phyloP scores from a whole-genome alignment of 139 green algal genomes.

The Ettlia oleoabundans region DNA sequence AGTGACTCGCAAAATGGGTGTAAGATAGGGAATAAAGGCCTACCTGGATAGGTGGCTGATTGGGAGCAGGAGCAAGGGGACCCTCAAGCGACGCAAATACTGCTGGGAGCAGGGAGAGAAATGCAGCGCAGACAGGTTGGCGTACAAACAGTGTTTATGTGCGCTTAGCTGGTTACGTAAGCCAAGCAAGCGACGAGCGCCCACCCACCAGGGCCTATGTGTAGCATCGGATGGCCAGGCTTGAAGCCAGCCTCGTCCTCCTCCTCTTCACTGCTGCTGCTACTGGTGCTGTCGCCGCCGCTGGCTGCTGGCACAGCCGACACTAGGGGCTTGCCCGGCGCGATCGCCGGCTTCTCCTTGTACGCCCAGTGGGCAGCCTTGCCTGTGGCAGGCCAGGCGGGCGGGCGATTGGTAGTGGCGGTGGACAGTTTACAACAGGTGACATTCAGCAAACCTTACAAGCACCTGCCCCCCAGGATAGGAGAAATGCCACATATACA shows the following conservation, averaged over 20 bases:
- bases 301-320: not conserved
- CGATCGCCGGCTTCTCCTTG: slow-evolving; percentile 65
- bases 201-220: slow-evolving; percentile 40
- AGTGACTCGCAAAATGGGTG: not conserved
- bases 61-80: not conserved
- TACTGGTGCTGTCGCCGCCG: not conserved
- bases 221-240: slow-evolving; percentile 56
- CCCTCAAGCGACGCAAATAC: not conserved
- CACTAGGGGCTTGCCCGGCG: not conserved
- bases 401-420: not conserved
- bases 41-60: not conserved
- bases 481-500: no score
- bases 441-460: no score
- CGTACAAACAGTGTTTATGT: not conserved
- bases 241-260: not conserved
- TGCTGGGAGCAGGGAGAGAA: not conserved
- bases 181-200: not conserved
- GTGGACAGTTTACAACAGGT: not conserved
- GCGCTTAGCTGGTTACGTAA: not conserved
- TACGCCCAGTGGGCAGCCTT: slow-evolving; percentile 88
- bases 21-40: not conserved
- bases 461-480: no score
- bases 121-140: not conserved
- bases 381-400: not conserved
- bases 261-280: slow-evolving; percentile 1